These are phyloP conservation scores for Globomyces sp. DNA, from an alignment of 371 early-diverging fungal species.

Conservation along the genomic window DNA sequence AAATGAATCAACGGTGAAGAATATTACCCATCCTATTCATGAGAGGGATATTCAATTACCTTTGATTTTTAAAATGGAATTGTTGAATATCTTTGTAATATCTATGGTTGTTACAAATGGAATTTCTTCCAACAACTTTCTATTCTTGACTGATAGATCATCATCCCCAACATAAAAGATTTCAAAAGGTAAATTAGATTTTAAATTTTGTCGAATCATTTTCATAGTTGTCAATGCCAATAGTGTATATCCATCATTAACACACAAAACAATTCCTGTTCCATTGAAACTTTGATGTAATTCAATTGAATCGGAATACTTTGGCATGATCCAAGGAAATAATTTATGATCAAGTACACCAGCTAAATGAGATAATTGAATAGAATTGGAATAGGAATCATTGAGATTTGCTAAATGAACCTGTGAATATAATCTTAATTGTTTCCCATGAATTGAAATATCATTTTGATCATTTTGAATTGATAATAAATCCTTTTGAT, in stretches of 20 bases:
- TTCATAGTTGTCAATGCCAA: not conserved
- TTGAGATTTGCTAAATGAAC: not conserved
- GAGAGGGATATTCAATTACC: not conserved
- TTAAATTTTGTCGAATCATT: conserved; percentile 51
- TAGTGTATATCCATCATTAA: not conserved
- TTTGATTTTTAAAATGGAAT: not conserved
- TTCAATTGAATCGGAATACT: not conserved
- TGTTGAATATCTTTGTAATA: conserved; percentile 25
- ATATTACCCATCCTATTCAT: too few species aligned
- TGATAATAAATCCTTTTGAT: too few species aligned
- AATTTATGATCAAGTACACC: conserved; percentile 6
- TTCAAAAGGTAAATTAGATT: conserved; percentile 67
- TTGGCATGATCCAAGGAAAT: conserved; percentile 1
- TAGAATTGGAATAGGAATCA: too few species aligned
- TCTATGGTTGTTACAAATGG: conserved; percentile 52
- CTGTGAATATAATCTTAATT: not conserved
- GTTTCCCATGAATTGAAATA: not conserved
- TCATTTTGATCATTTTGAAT: not conserved
- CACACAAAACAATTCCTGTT: not conserved
- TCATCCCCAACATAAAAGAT: conserved; percentile 60
- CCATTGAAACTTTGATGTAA: conserved; percentile 1
- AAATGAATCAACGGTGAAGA: too few species aligned
- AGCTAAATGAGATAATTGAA: not conserved
- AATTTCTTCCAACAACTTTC: conserved; percentile 16
- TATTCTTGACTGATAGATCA: conserved; percentile 48